phyloP scores from a whole-genome alignment of 2,329 filamentous ascomycete genomes.

The Blumeria hordei region DNA sequence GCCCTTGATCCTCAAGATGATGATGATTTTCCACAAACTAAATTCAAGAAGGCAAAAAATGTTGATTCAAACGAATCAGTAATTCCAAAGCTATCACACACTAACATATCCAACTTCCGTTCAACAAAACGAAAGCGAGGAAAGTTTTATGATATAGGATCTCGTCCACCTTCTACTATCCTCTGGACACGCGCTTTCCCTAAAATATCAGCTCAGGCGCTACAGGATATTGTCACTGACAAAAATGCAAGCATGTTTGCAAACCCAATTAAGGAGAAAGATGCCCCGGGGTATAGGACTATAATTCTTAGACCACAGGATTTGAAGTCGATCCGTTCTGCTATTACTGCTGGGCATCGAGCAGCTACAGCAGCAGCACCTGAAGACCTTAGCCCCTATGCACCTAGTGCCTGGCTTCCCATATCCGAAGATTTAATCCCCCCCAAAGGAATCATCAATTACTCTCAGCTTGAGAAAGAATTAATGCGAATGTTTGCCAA shows the following conservation, averaged over 20 bases:
- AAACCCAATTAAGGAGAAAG: conserved; percentile 46
- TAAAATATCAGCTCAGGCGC: conserved; percentile 44
- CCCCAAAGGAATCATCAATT: conserved; percentile 79
- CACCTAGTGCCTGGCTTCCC: conserved; percentile 36
- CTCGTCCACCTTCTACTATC: conserved; percentile 39
- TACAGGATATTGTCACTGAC: conserved; percentile 56
- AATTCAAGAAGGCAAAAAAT: conserved; percentile 12
- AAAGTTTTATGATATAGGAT: conserved; percentile 13
- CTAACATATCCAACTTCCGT: conserved; percentile 15
- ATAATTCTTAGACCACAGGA: conserved; percentile 55
- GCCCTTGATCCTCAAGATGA: conserved; percentile 25
- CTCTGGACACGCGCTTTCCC: conserved; percentile 54
- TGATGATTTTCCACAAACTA: conserved; percentile 30
- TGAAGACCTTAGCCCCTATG: conserved; percentile 30
- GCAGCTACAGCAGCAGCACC: conserved; percentile 38
- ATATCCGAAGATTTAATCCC: conserved; percentile 57
- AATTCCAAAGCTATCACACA: neutral
- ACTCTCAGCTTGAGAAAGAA: conserved; percentile 75
- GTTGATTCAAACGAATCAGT: neutral
- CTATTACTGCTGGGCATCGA: conserved; percentile 49
- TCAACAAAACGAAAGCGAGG: conserved; percentile 32
- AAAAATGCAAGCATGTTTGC: conserved; percentile 62
- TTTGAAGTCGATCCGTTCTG: conserved; percentile 52
- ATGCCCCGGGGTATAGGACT: conserved; percentile 52
- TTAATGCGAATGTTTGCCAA: conserved; percentile 94